These are phyloP conservation scores for sunflower (Helianthus annuus) DNA, from an alignment of 129 eudicot genomes.

Conservation along the genomic window HanXRQr2.0-SUNRISE NC_035433.2:47341849-47342348, in stretches of 20 bases:
- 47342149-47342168: constrained; percentile 59
- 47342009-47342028: constrained; percentile 67
- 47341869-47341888: constrained; percentile 70
- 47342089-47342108: constrained; percentile 68
- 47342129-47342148: constrained; percentile 71
- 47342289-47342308: constrained; percentile 71
- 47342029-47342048: constrained; percentile 59
- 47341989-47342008: constrained; percentile 77
- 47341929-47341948: constrained; percentile 64
- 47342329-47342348: constrained; percentile 60
- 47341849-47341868: constrained; percentile 61
- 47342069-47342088: constrained; percentile 42
- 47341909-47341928: constrained; percentile 63
- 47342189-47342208: constrained; percentile 77
- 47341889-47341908: constrained; percentile 80
- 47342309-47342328: constrained; percentile 68
- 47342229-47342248: constrained; percentile 58
- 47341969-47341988: constrained; percentile 66
- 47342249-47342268: constrained; percentile 71
- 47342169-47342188: constrained; percentile 66
- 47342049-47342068: constrained; percentile 61
- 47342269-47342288: constrained; percentile 64
- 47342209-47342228: constrained; percentile 84
- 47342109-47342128: constrained; percentile 69
- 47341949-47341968: constrained; percentile 57